These are phyloP conservation scores for Barnettozyma hawaiiensis DNA, from an alignment of 1,139 yeast genomes.

Conservation along the genomic window DNA sequence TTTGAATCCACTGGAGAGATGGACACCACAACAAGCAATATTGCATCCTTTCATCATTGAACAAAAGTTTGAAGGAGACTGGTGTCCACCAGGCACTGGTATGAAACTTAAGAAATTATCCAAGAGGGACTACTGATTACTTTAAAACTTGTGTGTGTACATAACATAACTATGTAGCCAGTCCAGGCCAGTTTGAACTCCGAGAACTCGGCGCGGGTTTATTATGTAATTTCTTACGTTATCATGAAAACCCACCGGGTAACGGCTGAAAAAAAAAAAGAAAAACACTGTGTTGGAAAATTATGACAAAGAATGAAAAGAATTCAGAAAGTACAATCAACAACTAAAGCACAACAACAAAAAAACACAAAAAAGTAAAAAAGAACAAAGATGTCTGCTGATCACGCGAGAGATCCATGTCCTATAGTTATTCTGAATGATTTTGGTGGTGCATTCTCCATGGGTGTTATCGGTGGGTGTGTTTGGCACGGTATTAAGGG, in stretches of 20 bases:
- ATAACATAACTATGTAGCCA: too few species aligned
- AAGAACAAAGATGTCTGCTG: slow-evolving; percentile 61
- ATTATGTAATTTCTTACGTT: background rate
- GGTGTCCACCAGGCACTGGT: slow-evolving; percentile 42
- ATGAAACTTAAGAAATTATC: slow-evolving; percentile 6
- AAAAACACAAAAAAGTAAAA: background rate
- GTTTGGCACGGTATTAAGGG: slow-evolving; percentile 99
- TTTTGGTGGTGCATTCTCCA: slow-evolving; percentile 97
- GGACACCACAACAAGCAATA: slow-evolving; percentile 95
- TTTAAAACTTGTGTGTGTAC: background rate
- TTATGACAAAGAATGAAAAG: background rate
- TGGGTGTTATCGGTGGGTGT: slow-evolving; percentile 98
- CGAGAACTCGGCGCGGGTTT: too few species aligned
- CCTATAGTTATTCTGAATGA: slow-evolving; percentile 93
- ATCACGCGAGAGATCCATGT: slow-evolving; percentile 98
- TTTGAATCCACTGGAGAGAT: slow-evolving; percentile 85
- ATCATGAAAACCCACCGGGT: background rate
- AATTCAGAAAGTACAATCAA: background rate
- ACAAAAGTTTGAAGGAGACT: slow-evolving; percentile 37
- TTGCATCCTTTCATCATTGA: slow-evolving; percentile 83
- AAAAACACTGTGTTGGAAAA: background rate
- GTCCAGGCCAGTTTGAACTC: too few species aligned
- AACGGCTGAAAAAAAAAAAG: background rate
- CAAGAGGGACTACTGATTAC: background rate
- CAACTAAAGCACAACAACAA: background rate